These are phyloP conservation scores for Epichloe festucae DNA, from an alignment of 2,329 filamentous ascomycete species.

Conservation along the genomic window DNA sequence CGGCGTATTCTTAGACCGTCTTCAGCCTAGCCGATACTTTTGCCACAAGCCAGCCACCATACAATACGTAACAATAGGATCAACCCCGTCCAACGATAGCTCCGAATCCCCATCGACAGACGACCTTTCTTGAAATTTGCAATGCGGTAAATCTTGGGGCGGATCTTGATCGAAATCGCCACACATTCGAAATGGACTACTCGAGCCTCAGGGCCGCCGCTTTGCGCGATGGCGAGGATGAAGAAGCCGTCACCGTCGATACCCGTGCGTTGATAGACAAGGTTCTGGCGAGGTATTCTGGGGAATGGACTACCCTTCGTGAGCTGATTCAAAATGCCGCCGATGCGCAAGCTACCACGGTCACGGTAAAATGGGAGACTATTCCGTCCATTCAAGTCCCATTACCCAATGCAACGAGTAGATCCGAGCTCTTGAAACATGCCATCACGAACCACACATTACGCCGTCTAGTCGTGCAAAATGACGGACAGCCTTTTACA, in stretches of 20 bases:
- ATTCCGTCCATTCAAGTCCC: slow-evolving; percentile 69
- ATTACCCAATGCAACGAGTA: slow-evolving; percentile 49
- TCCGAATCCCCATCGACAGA: neutral
- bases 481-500: slow-evolving; percentile 79
- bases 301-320: slow-evolving; percentile 81
- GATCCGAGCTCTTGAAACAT: slow-evolving; percentile 67
- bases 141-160: neutral
- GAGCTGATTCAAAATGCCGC: slow-evolving; percentile 98
- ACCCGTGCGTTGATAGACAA: slow-evolving; percentile 96
- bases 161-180: no score
- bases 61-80: neutral
- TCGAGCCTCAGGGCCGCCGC: slow-evolving; percentile 74
- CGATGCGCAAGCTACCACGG: slow-evolving; percentile 81
- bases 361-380: slow-evolving; percentile 87
- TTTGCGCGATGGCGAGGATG: slow-evolving; percentile 72
- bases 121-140: neutral
- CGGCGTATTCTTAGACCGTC: neutral
- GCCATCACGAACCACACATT: slow-evolving; percentile 74
- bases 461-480: slow-evolving; percentile 76
- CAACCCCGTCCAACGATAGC: neutral
- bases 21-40: neutral
- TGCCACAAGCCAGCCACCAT: neutral
- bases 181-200: slow-evolving; percentile 47
- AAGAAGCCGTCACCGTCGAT: slow-evolving; percentile 96
- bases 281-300: slow-evolving; percentile 88